Conservation (phyloP, 345 rosid genomes). For the Brassica cretica region DNA sequence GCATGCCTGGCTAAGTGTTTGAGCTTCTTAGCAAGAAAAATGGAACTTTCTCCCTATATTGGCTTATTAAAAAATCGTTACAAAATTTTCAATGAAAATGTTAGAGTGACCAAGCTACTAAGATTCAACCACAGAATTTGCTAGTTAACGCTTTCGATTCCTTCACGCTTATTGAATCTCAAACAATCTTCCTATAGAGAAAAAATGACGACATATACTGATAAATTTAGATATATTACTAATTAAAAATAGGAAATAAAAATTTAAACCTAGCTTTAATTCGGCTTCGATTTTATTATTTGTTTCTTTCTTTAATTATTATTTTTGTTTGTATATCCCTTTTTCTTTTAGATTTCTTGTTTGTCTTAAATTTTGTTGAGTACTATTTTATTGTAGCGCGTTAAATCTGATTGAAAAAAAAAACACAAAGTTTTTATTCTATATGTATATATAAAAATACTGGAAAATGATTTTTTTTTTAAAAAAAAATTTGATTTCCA, state of each 20-base stretch:
- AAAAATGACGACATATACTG: background rate
- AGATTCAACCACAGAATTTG: slow-evolving; percentile 22
- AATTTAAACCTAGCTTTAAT: slow-evolving; percentile 9
- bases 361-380: background rate
- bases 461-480: background rate
- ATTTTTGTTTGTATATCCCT: background rate
- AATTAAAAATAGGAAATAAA: background rate
- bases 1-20: background rate
- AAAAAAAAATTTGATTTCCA: background rate
- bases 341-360: slow-evolving; percentile 12
- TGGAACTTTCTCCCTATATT: background rate
- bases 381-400: background rate
- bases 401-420: background rate
- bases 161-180: slow-evolving; percentile 13
- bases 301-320: slow-evolving; percentile 8
- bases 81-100: background rate
- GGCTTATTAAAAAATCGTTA: slow-evolving; percentile 2
- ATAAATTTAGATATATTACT: background rate
- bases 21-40: background rate
- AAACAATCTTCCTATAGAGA: background rate
- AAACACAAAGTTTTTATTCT: background rate
- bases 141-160: slow-evolving; percentile 26
- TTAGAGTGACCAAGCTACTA: slow-evolving; percentile 18
- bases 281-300: slow-evolving; percentile 6
- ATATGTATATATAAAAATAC: background rate